Evolutionary conservation across 352 stramenopile species (phyloP).

Genomic region (Phytophthora sp.): DNA sequence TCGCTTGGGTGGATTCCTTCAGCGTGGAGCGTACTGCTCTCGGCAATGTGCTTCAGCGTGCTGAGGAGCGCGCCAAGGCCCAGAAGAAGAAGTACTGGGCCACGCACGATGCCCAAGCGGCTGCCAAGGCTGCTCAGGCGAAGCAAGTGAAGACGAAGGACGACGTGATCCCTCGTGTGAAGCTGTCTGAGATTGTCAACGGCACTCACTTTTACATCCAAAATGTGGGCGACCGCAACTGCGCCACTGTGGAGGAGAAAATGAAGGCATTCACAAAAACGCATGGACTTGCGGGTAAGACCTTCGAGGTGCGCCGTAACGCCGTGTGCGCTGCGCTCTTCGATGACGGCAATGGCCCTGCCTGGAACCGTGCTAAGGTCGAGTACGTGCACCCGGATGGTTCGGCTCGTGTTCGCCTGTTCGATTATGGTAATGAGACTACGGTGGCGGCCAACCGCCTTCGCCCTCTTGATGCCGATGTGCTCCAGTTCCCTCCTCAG

Average conservation of each 20-base stretch:
- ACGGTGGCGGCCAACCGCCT: slow-evolving; percentile 87
- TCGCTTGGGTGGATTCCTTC: slow-evolving; percentile 93
- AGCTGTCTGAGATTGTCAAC: slow-evolving; percentile 95
- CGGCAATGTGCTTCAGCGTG: slow-evolving; percentile 67
- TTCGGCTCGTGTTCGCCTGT: slow-evolving; percentile 88
- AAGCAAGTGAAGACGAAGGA: slow-evolving; percentile 62
- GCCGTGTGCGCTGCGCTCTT: slow-evolving; percentile 95
- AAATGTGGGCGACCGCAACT: slow-evolving; percentile 87
- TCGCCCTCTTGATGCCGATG: slow-evolving; percentile 89
- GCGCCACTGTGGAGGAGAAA: slow-evolving; percentile 91
- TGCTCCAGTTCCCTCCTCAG: slow-evolving; percentile 91
- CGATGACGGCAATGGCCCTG: slow-evolving; percentile 92
- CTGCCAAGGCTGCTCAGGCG: slow-evolving; percentile 50
- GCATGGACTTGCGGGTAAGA: slow-evolving; percentile 88
- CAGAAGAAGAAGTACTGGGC: slow-evolving; percentile 96
- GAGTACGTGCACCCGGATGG: slow-evolving; percentile 73
- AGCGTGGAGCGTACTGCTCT: slow-evolving; percentile 93
- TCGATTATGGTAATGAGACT: slow-evolving; percentile 96
- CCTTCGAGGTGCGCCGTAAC: slow-evolving; percentile 92
- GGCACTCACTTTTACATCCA: slow-evolving; percentile 95
- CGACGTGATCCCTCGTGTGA: slow-evolving; percentile 74
- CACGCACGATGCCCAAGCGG: slow-evolving; percentile 76
- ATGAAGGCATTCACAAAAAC: slow-evolving; percentile 93
- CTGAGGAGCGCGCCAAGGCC: slow-evolving; percentile 89
- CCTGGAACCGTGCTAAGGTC: slow-evolving; percentile 96